Evolutionary conservation across 306 rosid species (phyloP).

Genomic region (Citrullus amarus): DNA sequence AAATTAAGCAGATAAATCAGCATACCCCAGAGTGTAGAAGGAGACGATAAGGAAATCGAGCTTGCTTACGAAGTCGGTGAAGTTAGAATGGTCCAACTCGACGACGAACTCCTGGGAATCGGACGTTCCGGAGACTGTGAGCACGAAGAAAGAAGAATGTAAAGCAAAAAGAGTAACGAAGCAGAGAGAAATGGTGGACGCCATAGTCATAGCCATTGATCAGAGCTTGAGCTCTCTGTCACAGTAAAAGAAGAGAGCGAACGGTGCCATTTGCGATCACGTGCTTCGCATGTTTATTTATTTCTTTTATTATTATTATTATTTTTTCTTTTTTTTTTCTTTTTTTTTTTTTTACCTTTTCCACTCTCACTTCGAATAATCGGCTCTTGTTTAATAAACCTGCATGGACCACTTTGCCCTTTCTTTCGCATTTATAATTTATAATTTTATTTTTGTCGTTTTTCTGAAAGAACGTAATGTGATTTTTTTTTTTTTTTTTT

Average conservation of each 20-base stretch:
- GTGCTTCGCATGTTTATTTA: neutral
- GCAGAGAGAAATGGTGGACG: slow-evolving; percentile 26
- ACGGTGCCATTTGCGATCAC: neutral
- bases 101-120: slow-evolving; percentile 68
- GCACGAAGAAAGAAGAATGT: slow-evolving; percentile 14
- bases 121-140: slow-evolving; percentile 36
- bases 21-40: slow-evolving; percentile 82
- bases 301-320: no score
- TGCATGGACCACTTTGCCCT: neutral
- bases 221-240: neutral
- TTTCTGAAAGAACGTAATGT: neutral
- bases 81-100: slow-evolving; percentile 67
- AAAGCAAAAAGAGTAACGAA: slow-evolving; percentile 21
- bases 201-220: slow-evolving; percentile 47
- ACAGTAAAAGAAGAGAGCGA: neutral
- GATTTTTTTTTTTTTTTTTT: no score
- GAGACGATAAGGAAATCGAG: slow-evolving; percentile 83
- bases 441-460: neutral
- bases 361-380: neutral
- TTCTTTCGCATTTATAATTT: neutral
- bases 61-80: slow-evolving; percentile 50
- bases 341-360: neutral
- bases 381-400: no score
- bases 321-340: no score
- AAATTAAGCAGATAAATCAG: neutral